Base-by-base conservation (phyloP, 75 land plant genomes). In the Azolla pinnata region DNA sequence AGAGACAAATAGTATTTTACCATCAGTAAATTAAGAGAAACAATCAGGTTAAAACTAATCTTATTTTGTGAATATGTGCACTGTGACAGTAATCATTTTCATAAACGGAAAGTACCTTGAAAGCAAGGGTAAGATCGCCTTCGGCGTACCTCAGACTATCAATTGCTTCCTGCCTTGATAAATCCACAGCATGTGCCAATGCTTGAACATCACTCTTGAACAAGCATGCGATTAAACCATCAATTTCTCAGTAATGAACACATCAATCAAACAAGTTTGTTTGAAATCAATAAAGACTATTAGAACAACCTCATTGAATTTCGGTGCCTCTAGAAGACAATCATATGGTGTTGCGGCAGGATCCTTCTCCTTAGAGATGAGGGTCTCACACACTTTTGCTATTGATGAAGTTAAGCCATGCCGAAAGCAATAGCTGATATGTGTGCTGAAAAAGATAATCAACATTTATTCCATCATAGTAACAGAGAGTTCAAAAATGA, bases 101-200 rank as follows among this genome's bases (percentile, higher is more conserved):
- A n/a, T n/a, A n/a, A n/a, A n/a, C n/a, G n/a, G n/a, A 25, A 51
- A 51, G 25, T 47, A 95, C 99, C 99, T 90, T 86, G 63, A 95
- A 95, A 50, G 99, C 99, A 49, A 69, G 75, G 59, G 71, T 63
- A 17, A 95, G 29, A 64, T 95, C 80, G 42, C 97, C 99, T 66
- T 76, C 73, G 29, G 99, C 71, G 63, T 81, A 86, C 61, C 81
- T 87, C 70, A 95, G 71, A 59, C 99, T 95, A 60, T 89, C 85
- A 42, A 95, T 65, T 42, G 99, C 96, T n/a, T 81, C 86, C 57
- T 95, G 99, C 70, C 99, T 81, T 14, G 90, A 75, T 33, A 95
- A 66, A 72, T 85, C 85, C 53, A 83, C 96, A 67, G 99, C 96
- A 67, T 89, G 91, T 35, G 91, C 96, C 55, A 95, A 83, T 20